Evolutionary conservation across 306 rosid species (phyloP), one percentile per base, ranked within the genome.

Genomic region (Albizia julibrissin): DNA sequence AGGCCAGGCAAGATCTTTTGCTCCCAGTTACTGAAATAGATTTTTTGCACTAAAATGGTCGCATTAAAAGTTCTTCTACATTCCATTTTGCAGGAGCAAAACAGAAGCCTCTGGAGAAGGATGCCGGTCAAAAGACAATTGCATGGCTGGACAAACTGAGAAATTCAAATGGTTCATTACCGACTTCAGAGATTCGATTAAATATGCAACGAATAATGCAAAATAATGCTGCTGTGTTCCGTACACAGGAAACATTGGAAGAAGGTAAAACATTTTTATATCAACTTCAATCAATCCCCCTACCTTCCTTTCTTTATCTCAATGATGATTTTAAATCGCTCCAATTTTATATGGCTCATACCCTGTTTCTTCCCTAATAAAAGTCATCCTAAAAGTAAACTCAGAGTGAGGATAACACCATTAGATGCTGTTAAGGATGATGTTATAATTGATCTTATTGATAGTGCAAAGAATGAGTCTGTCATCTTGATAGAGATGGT

Each of bases 171-270:
- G 99, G 99, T 24, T 88, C 99, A 61, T 58, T 90, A 21, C 96
- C 91, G 49, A 93, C 99, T 85, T 87, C 99, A 29, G 69, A 88
- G 34, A 92, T 95, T 82, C 87, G 99, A 77, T 88, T 95, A 86
- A 91, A 95, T 86, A 93, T 95, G 99, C 99, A 95, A 83, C 89
- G 96, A n/a, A 24, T 91, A 22, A 95, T 95, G 99, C 99, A 95
- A 91, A 95, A 46, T 76, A 92, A 95, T 85, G 99, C 98, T 82
- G 98, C 99, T 85, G 99, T 95, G 65, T 95, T 95, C 89, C 99
- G 99, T 52, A 93, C 97, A 44, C 97, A 92, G 77, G 99, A 95
- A 82, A 93, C 96, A 44, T 87, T 95, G 82, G 93, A 86, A 89
- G 99, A 95, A 90, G 98, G 98, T 94, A 85, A 12, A 9, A 24